phyloP scores from a whole-genome alignment of 2,329 filamentous ascomycete species.

The Juglanconis oblonga region DNA sequence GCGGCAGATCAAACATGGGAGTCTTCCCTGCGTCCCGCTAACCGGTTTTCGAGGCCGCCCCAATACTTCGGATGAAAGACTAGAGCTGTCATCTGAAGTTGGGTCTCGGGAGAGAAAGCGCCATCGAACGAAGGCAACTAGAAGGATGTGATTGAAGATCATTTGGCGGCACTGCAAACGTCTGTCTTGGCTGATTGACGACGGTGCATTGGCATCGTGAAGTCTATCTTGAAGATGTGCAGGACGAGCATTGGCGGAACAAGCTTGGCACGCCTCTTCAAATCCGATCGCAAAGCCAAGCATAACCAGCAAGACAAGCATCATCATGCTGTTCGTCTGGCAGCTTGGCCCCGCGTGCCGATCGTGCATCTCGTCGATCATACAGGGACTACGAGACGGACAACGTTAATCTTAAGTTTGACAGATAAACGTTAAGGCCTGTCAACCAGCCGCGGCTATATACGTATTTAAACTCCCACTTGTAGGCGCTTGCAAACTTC shows the following conservation, averaged over 20 bases:
- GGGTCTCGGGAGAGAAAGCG: not conserved
- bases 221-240: not conserved
- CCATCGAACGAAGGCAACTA: not conserved
- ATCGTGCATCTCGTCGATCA: slow-evolving; percentile 6
- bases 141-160: not conserved
- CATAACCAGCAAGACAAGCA: not conserved
- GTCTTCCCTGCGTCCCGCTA: not conserved
- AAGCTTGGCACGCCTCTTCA: not conserved
- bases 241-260: not conserved
- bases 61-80: not conserved
- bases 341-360: not conserved
- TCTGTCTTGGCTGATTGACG: too few species aligned
- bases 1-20: slow-evolving; percentile 16
- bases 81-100: not conserved
- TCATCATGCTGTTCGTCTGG: not conserved
- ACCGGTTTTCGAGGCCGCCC: slow-evolving; percentile 1
- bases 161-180: not conserved
- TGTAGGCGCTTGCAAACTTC: not conserved
- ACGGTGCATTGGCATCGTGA: not conserved
- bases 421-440: not conserved
- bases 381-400: slow-evolving; percentile 4
- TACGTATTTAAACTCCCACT: slow-evolving; percentile 3
- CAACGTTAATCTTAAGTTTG: not conserved
- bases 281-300: not conserved
- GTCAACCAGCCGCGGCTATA: not conserved